A percentile compares a stretch with the other conserved stretches of the same genome.
These are phyloP conservation scores for Neurospora pannonica DNA, from an alignment of 495 filamentous ascomycete species.

Conservation along the genomic window DNA sequence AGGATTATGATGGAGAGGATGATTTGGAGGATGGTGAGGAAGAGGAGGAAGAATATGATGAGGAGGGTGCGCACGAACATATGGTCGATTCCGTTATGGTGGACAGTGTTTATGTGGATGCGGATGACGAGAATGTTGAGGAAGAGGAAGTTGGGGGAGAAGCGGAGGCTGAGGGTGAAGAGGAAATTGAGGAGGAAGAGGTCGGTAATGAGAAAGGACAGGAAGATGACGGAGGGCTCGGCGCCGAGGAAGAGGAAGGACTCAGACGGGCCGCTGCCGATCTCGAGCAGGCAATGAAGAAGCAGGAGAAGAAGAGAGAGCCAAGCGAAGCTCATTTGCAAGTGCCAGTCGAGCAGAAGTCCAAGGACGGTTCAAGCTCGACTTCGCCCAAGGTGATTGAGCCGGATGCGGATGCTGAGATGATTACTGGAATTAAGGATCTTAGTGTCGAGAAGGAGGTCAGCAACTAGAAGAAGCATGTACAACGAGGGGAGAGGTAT, in stretches of 20 bases:
- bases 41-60: conserved; percentile 23
- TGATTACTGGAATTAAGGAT: conserved; percentile 41
- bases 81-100: conserved; percentile 13
- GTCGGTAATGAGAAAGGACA: not conserved
- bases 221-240: not conserved
- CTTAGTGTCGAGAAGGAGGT: conserved; percentile 26
- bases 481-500: not conserved
- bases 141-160: conserved; percentile 25
- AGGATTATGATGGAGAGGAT: conserved; percentile 30
- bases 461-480: conserved; percentile 2
- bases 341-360: not conserved
- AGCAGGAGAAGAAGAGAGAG: not conserved
- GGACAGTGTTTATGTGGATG: conserved; percentile 22
- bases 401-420: conserved; percentile 35
- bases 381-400: conserved; percentile 10
- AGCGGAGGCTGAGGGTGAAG: conserved; percentile 1
- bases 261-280: not conserved
- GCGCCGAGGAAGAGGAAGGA: not conserved
- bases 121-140: conserved; percentile 30
- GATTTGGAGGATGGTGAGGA: conserved; percentile 24
- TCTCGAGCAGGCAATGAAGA: not conserved
- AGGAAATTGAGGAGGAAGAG: not conserved
- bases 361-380: not conserved
- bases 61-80: conserved; percentile 19
- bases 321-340: not conserved